These are phyloP conservation scores for Nepenthes alata DNA, from an alignment of 179 eudicot genomes.

Conservation along the genomic window DNA sequence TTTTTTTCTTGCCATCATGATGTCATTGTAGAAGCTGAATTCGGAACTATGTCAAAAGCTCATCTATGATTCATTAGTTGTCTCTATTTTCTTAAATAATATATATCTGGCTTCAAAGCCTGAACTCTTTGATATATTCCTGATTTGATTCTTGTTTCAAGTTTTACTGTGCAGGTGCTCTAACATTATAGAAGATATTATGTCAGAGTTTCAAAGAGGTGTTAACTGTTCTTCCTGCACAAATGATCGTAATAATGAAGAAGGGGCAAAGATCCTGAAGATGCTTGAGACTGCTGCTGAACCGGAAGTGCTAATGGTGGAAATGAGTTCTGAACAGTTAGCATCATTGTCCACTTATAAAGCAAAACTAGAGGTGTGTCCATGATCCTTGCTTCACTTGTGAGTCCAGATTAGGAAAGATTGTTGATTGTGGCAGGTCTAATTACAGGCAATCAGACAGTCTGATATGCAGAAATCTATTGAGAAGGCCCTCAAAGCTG, in stretches of 20 bases:
- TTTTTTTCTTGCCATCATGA: not conserved
- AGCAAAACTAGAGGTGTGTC: slow-evolving; percentile 62
- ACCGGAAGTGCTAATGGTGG: slow-evolving; percentile 90
- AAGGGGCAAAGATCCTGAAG: slow-evolving; percentile 69
- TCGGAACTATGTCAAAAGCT: not conserved
- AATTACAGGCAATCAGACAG: slow-evolving; percentile 57
- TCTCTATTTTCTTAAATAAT: no score
- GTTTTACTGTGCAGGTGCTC: slow-evolving; percentile 45
- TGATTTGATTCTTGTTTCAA: slow-evolving; percentile 1
- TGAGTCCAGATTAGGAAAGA: slow-evolving; percentile 2
- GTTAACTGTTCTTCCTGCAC: slow-evolving; percentile 8
- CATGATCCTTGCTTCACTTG: slow-evolving; percentile 3
- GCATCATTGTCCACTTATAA: slow-evolving; percentile 46
- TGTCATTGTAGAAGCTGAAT: not conserved
- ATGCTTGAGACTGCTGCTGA: slow-evolving; percentile 79
- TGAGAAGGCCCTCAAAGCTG: slow-evolving; percentile 61
- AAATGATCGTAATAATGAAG: slow-evolving; percentile 46
- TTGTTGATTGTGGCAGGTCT: slow-evolving; percentile 5
- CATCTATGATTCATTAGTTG: not conserved
- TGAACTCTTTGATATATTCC: not conserved
- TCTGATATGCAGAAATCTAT: slow-evolving; percentile 50
- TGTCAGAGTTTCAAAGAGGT: slow-evolving; percentile 54
- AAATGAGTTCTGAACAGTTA: slow-evolving; percentile 73
- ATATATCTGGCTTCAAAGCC: not conserved
- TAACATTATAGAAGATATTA: slow-evolving; percentile 54